A percentile compares a stretch with the other conserved stretches of the same genome.
phyloP scores from a whole-genome alignment of 345 rosid species.

The Dipteronia sinensis region DNA sequence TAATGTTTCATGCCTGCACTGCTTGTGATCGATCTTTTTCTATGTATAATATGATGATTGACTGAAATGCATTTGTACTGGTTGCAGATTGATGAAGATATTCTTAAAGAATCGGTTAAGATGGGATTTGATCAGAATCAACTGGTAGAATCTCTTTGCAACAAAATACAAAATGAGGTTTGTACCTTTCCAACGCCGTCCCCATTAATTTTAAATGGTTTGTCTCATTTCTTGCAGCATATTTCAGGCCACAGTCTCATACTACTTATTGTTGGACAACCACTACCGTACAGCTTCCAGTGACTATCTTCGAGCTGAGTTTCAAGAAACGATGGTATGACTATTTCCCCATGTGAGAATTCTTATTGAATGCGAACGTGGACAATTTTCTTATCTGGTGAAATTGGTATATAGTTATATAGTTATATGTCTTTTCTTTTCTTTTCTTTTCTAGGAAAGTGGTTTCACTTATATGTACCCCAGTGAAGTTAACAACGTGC shows the following conservation, averaged over 20 bases:
- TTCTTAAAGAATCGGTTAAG: constrained; percentile 67
- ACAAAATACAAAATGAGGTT: constrained; percentile 79
- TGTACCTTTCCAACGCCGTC: constrained; percentile 21
- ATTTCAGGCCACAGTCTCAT: constrained; percentile 90
- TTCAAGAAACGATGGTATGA: constrained; percentile 67
- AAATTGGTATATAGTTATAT: neutral
- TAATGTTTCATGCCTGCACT: no score
- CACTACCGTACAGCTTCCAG: constrained; percentile 60
- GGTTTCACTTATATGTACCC: constrained; percentile 61
- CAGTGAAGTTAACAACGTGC: constrained; percentile 52
- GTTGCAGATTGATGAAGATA: constrained; percentile 85
- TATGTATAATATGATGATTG: neutral
- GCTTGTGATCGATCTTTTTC: no score
- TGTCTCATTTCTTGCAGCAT: constrained; percentile 21
- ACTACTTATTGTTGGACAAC: constrained; percentile 81
- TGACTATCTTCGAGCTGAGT: constrained; percentile 75
- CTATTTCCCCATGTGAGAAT: neutral
- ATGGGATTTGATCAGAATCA: constrained; percentile 78
- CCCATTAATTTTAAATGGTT: neutral
- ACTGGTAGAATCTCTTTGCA: constrained; percentile 73
- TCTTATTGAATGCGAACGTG: neutral
- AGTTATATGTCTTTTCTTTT: no score
- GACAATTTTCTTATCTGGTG: constrained; percentile 1
- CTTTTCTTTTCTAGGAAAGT: constrained; percentile 50
- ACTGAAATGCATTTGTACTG: neutral